Conservation (phyloP, 805 yeast genomes). For the Candida arabinofermentans region DNA sequence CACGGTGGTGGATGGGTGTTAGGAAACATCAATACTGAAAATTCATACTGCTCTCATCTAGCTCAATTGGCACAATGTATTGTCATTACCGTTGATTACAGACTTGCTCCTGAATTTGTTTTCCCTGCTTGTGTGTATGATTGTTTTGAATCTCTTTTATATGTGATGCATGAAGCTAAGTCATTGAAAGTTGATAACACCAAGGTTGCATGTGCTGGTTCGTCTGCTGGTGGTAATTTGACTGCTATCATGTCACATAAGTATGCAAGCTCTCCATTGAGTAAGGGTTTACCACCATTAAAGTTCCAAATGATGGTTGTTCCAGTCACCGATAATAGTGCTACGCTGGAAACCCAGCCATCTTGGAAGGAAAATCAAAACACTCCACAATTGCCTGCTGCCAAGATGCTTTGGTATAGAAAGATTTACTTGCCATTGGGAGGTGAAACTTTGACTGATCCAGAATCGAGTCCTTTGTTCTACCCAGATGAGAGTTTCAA, state of each 20-base stretch:
- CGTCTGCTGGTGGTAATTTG: conserved; percentile 43
- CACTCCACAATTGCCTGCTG: conserved; percentile 42
- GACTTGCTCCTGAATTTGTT: conserved; percentile 47
- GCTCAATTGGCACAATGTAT: conserved; percentile 33
- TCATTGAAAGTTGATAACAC: conserved; percentile 27
- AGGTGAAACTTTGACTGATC: conserved; percentile 31
- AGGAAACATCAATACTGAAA: conserved; percentile 31
- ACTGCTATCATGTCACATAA: conserved; percentile 34
- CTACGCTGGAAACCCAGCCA: conserved; percentile 30
- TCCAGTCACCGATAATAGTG: conserved; percentile 42
- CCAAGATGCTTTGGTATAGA: conserved; percentile 44
- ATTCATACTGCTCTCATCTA: conserved; percentile 38
- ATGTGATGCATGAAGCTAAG: conserved; percentile 25
- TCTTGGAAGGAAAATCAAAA: conserved; percentile 38
- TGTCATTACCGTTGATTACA: conserved; percentile 43
- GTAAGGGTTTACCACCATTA: conserved; percentile 30
- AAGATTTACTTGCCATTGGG: conserved; percentile 38
- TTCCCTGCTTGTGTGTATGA: conserved; percentile 47
- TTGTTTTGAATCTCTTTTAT: conserved; percentile 35
- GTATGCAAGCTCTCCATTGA: conserved; percentile 26
- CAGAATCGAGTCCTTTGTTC: conserved; percentile 38
- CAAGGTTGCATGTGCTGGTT: conserved; percentile 40
- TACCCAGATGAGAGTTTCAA: conserved; percentile 37
- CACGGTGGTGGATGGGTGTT: conserved; percentile 36
- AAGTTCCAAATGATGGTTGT: conserved; percentile 39